Evolutionary conservation across 495 filamentous ascomycete species (phyloP), one percentile per base, ranked within the genome.

Genomic region (Penicillium cinerascens): DNA sequence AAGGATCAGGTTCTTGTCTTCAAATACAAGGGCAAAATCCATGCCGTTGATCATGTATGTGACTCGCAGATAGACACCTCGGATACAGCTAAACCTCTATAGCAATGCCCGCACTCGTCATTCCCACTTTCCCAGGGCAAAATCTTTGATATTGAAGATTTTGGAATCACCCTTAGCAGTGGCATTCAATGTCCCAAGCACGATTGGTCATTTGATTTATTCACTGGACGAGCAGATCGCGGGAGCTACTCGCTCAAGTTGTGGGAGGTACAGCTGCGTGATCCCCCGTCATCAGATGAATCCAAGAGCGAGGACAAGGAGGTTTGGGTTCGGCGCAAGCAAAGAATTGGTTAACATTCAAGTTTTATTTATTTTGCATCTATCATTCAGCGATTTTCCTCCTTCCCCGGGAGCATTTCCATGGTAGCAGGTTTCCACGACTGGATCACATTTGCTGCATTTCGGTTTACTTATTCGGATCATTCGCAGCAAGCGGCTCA

Each of bases 101-200:
- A 85, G 82, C 73, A 78, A 79, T 85, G 82, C 49, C 82, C 82
- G 4, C 82, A 84, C 59, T 80, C 80, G 4, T 69, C 80, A 1
- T 84, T 72, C 58, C 80, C 81, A 0, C 73, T 84, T 0, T 81
- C 77, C 0, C 72, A 78, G 46, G 81, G 76, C 5, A 75, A 54
- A 15, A 69, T 82, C 3, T 84, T 84, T 49, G 82, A 85, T 29
- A 85, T 85, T 53, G 82, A 85, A 52, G 82, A 85, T 55, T 85
- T 84, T 50, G 82, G 82, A 10, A 61, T 74, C 50, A 54, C 55
- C 1, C 61, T 74, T 6, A 72, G 69, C 35, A 67, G 76, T 2
- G 82, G 82, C 0, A 65, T 85, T 15, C 79, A 76, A 6, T 85
- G 82, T 56, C 80, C 81, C 1, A 83, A 84, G 56, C 81, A 85